Evolutionary conservation across 2,329 filamentous ascomycete genomes (phyloP), one percentile per base, ranked within the genome.

Genomic region (Colletotrichum higginsianum): DNA sequence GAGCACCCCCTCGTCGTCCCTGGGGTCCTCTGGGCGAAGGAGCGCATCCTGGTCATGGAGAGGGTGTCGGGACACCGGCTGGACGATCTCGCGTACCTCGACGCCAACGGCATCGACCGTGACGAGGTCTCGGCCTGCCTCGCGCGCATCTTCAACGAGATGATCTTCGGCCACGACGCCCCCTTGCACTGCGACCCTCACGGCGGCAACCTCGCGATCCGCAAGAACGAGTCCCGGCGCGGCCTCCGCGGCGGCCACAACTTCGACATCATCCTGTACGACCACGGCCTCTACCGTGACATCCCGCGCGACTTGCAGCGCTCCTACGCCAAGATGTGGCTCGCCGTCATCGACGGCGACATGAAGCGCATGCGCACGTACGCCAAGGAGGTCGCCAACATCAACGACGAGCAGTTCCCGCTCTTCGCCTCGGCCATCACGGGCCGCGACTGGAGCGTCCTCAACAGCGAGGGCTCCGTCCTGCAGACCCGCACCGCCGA

Each of bases 381-480:
- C 80, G 93, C 96, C 2, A 89, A 92, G 76, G 93, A 98, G 78
- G 94, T 98, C 3, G 96, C 96, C 2, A 94, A 94, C 15, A 92
- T 99, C 72, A 92, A 88, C 6, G 95, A 98, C 73, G 91, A 95
- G 75, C 93, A 98, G 77, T 99, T 99, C 78, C 95, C 95, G 1
- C 88, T 99, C 23, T 99, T 99, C 80, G 96, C 96, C 1, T 96
- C 93, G 13, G 96, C 96, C 67, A 99, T 99, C 78, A 99, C 96
- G 0, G 96, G 96, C 3, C 89, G 97, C 53, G 96, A 99, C 81
- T 99, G 93, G 80, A 90, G 88, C 66, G 91, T 97, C 4, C 85
- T 98, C 58, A 72, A 67, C 61, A 62, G 65, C 42, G 69, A 74
- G 53, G 68, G 71, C 12, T 88, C 87, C 44, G 88, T 90, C 73